Percentiles rank a stretch among this genome's conserved stretches.
These are phyloP conservation scores for Tulasnella sp. DNA, from an alignment of 768 basidiomycete genomes.

Conservation along the genomic window DNA sequence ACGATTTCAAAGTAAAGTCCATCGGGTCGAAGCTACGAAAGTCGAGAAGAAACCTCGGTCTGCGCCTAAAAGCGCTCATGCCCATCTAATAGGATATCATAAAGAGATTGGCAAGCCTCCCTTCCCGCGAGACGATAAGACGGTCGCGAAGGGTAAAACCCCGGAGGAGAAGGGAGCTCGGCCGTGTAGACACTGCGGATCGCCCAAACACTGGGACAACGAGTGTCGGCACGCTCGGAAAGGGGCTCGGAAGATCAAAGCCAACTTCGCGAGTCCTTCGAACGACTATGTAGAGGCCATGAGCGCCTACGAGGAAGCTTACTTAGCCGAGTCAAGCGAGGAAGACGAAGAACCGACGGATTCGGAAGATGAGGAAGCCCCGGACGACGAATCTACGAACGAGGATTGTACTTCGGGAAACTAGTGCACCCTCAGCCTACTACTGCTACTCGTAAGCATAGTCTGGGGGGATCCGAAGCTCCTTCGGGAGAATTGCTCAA, in stretches of 20 bases:
- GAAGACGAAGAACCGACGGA: neutral
- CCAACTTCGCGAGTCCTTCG: conserved; percentile 13
- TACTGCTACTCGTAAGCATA: neutral
- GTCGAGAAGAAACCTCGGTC: neutral
- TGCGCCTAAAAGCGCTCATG: neutral
- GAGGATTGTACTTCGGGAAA: neutral
- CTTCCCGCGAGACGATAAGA: conserved; percentile 22
- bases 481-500: neutral
- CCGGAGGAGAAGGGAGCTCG: conserved; percentile 21
- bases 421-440: neutral
- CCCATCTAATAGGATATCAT: conserved; percentile 4
- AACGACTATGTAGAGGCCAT: conserved; percentile 20
- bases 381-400: neutral
- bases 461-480: neutral
- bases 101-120: conserved; percentile 12
- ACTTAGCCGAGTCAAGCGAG: conserved; percentile 13
- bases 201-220: conserved; percentile 27
- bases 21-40: neutral
- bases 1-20: neutral
- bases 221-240: conserved; percentile 25
- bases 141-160: conserved; percentile 15
- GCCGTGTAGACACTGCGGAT: conserved; percentile 28
- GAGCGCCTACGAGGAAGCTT: conserved; percentile 24
- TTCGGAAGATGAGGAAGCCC: neutral
- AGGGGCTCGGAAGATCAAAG: conserved; percentile 17